Evolutionary conservation across 208 protist genomes (phyloP).

Genomic region (Acanthamoeba healyi): DNA sequence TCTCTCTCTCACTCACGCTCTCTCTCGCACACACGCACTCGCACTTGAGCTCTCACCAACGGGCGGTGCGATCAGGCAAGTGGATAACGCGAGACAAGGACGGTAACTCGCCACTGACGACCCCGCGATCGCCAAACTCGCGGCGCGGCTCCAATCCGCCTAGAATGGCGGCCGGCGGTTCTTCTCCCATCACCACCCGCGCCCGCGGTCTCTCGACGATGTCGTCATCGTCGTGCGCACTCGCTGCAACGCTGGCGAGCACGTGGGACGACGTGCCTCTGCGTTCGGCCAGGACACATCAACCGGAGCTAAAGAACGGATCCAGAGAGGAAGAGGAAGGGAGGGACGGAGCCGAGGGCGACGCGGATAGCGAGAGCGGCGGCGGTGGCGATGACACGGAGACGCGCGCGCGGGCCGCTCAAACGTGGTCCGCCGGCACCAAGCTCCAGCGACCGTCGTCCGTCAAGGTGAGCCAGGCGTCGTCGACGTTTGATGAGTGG

Average conservation of each 20-base stretch:
- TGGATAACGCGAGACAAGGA: conserved; percentile 15
- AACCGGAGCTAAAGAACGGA: neutral
- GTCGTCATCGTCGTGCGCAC: neutral
- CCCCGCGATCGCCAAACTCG: neutral
- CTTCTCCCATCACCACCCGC: neutral
- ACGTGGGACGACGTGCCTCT: neutral
- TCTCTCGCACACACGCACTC: too few species aligned
- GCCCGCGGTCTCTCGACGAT: too few species aligned
- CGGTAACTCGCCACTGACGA: neutral
- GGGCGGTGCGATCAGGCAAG: neutral
- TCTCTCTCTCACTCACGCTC: neutral
- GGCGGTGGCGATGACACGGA: neutral
- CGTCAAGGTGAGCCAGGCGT: neutral
- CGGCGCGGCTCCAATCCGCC: neutral
- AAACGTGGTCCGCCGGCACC: neutral
- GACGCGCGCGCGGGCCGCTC: neutral
- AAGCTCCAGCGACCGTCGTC: neutral
- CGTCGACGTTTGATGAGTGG: neutral
- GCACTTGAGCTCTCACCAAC: neutral
- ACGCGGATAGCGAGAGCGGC: neutral
- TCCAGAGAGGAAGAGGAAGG: neutral
- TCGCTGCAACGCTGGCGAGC: neutral
- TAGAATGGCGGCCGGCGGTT: neutral
- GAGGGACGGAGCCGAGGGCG: neutral
- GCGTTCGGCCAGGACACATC: neutral